These are phyloP conservation scores for Penicillium oxalicum DNA, from an alignment of 2,329 filamentous ascomycete genomes.

Conservation along the genomic window DNA sequence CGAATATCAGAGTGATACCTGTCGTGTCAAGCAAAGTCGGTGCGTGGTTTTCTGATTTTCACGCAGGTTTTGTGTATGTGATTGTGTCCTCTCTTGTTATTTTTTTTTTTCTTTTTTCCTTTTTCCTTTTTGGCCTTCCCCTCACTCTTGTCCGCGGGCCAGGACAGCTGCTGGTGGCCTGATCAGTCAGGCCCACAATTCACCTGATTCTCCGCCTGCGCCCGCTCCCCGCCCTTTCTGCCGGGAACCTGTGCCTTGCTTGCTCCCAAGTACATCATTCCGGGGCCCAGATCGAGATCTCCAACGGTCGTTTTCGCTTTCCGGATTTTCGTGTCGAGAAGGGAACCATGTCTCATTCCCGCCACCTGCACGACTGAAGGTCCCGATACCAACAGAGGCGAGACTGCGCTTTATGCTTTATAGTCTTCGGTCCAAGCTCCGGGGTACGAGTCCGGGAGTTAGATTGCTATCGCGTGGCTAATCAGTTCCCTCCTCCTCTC, in stretches of 20 bases:
- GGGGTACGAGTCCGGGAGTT: background rate
- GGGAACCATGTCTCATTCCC: constrained; percentile 1
- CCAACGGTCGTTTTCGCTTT: background rate
- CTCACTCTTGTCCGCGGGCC: no score
- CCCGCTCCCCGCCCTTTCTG: background rate
- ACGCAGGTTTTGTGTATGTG: no score
- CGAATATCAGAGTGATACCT: no score
- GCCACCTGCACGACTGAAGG: constrained; percentile 3
- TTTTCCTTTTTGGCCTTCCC: no score
- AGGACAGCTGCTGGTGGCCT: background rate
- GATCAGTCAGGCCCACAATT: background rate
- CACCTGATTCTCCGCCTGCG: constrained; percentile 1
- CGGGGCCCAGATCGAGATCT: background rate
- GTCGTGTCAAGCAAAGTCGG: no score
- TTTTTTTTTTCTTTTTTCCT: background rate
- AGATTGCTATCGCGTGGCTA: constrained; percentile 2
- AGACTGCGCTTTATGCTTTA: constrained; percentile 2
- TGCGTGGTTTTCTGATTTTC: no score
- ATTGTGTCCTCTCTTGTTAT: background rate
- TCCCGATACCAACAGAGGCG: constrained; percentile 8
- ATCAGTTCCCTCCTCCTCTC: background rate
- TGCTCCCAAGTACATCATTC: background rate
- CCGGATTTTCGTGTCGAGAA: background rate
- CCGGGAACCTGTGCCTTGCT: background rate
- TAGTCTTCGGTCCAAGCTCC: background rate